Evolutionary conservation across 2,329 filamentous ascomycete genomes (phyloP), one percentile per base, ranked within the genome.

Genomic region (Fusarium hostae): DNA sequence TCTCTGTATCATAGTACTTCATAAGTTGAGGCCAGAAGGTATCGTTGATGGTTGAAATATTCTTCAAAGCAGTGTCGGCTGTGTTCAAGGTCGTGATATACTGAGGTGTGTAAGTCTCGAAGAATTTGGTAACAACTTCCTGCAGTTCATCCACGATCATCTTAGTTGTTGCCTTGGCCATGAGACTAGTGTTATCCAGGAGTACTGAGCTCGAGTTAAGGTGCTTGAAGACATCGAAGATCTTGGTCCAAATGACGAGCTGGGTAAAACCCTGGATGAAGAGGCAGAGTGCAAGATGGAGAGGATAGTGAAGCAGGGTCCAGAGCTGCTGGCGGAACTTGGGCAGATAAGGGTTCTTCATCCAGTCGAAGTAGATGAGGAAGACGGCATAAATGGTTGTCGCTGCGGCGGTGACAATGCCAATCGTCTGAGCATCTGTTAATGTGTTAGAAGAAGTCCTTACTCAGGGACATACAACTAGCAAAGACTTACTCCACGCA

Each of bases 231-330:
- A 77, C 75, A 30, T 83, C 78, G 20, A 81, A 66, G 22, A 84
- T 77, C 66, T 84, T 84, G 28, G 79, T 79, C 80, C 82, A 85
- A 56, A 84, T 80, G 59, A 86, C 79, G 51, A 91, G 86, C 70
- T 91, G 88, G 10, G 88, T 88, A 41, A 85, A 83, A 18, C 88
- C 90, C 74, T 91, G 89, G 47, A 90, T 86, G n/a, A 91, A 85
- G 10, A 92, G 84, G 18, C 90, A 86, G 35, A 92, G 85, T 9
- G 87, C 82, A 4, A 91, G 83, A 70, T 92, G 89, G 72, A 91
- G 88, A 1, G 89, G 89, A 65, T 91, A 88, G 79, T 91, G 90
- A 2, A 89, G 77, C 4, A 83, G 62, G 0, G 86, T 84, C 88
- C 87, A 90, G 57, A 89, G 79, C 55, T 90, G 87, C 70, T 92